Evolutionary conservation across 495 filamentous ascomycete genomes (phyloP).

Genomic region (Xylaria telfairii): DNA sequence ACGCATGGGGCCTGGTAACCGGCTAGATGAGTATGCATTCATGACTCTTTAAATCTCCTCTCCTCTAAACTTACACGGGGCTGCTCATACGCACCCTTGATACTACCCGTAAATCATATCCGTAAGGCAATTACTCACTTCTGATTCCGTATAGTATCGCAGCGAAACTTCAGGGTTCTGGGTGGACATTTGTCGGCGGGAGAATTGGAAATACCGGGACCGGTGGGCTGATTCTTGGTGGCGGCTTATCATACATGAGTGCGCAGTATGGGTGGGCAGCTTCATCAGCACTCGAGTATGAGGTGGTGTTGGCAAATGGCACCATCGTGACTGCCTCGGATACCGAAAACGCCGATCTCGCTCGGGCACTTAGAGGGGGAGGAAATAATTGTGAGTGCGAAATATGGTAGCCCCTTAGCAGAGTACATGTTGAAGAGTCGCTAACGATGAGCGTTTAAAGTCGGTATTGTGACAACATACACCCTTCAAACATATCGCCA

Average conservation of each 20-base stretch:
- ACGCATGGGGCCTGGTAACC: conserved; percentile 54
- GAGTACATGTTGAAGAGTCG: background rate
- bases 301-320: conserved; percentile 64
- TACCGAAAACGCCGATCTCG: conserved; percentile 48
- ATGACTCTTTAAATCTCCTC: background rate
- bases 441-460: background rate
- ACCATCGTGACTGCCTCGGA: conserved; percentile 57
- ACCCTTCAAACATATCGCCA: conserved; percentile 56
- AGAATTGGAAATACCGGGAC: conserved; percentile 55
- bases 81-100: too few species aligned
- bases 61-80: background rate
- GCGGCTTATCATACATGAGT: conserved; percentile 57
- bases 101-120: background rate
- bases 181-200: conserved; percentile 58
- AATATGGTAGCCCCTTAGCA: background rate
- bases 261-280: conserved; percentile 64
- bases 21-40: conserved; percentile 44
- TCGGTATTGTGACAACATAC: conserved; percentile 58
- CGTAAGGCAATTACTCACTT: background rate
- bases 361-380: conserved; percentile 53
- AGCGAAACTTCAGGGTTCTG: conserved; percentile 48
- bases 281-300: conserved; percentile 59
- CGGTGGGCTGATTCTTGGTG: conserved; percentile 50
- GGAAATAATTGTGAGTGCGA: conserved; percentile 50
- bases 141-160: conserved; percentile 42